phyloP scores from a whole-genome alignment of 2,329 filamentous ascomycete species.

The Monilinia laxa region DNA sequence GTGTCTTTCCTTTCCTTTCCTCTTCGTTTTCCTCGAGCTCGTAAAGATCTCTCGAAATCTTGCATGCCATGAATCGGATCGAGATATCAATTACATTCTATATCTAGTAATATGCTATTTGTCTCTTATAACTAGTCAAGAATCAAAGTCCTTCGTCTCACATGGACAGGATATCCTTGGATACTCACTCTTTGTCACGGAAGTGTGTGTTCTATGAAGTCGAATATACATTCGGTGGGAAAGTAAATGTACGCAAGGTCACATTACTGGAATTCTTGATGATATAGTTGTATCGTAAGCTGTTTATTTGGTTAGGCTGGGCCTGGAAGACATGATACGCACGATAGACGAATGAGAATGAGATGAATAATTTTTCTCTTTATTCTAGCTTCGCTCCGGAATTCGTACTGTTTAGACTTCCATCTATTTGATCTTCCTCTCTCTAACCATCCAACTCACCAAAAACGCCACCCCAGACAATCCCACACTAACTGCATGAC shows the following conservation, averaged over 20 bases:
- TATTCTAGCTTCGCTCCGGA: too few species aligned
- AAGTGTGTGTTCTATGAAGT: neutral
- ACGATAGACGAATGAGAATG: neutral
- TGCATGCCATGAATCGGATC: neutral
- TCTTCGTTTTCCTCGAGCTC: neutral
- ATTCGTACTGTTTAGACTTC: neutral
- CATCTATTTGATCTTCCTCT: slow-evolving; percentile 16
- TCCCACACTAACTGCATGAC: slow-evolving; percentile 29
- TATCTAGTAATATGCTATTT: neutral
- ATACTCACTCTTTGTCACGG: neutral
- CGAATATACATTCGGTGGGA: neutral
- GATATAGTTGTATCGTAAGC: neutral
- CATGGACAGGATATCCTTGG: neutral
- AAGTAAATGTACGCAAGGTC: neutral
- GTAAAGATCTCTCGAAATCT: neutral
- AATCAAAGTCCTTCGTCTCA: neutral
- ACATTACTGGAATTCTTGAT: neutral
- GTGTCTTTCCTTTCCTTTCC: neutral
- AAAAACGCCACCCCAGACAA: slow-evolving; percentile 24
- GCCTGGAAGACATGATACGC: neutral
- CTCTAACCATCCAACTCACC: slow-evolving; percentile 16
- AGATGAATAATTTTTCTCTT: neutral
- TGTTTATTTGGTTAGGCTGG: neutral
- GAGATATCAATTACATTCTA: neutral
- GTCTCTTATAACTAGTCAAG: neutral